These are phyloP conservation scores for Xylaria sp. DNA, from an alignment of 2,329 filamentous ascomycete species.

Conservation along the genomic window DNA sequence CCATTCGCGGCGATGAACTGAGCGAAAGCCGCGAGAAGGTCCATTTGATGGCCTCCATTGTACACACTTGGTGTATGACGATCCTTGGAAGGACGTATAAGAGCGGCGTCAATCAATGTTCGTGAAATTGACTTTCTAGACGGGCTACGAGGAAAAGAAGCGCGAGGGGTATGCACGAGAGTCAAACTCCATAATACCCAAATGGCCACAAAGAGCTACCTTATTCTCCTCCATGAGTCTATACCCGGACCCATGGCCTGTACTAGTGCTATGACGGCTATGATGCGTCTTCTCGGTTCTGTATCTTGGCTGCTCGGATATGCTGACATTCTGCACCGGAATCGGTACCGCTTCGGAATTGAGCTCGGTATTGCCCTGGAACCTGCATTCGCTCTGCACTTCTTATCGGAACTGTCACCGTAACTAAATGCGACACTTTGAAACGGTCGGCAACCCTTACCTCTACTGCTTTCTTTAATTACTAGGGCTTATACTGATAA, in stretches of 20 bases:
- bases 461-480: background rate
- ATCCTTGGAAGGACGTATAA: background rate
- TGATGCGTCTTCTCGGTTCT: background rate
- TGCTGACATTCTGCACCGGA: slow-evolving; percentile 18
- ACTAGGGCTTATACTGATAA: background rate
- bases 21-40: slow-evolving; percentile 14
- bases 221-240: background rate
- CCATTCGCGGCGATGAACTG: background rate
- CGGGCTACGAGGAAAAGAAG: background rate
- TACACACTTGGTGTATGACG: background rate
- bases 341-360: slow-evolving; percentile 24
- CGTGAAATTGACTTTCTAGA: background rate
- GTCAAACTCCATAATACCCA: background rate
- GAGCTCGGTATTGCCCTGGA: slow-evolving; percentile 1
- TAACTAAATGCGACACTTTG: background rate
- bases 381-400: background rate
- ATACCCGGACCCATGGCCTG: background rate
- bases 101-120: background rate
- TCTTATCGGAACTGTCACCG: background rate
- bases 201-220: background rate
- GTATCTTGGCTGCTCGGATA: slow-evolving; percentile 5
- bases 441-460: background rate
- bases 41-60: slow-evolving; percentile 13
- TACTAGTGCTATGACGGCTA: background rate
- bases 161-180: background rate